These are phyloP conservation scores for Sugiyamaella novakii DNA, from an alignment of 1,139 yeast species.

Conservation along the genomic window DNA sequence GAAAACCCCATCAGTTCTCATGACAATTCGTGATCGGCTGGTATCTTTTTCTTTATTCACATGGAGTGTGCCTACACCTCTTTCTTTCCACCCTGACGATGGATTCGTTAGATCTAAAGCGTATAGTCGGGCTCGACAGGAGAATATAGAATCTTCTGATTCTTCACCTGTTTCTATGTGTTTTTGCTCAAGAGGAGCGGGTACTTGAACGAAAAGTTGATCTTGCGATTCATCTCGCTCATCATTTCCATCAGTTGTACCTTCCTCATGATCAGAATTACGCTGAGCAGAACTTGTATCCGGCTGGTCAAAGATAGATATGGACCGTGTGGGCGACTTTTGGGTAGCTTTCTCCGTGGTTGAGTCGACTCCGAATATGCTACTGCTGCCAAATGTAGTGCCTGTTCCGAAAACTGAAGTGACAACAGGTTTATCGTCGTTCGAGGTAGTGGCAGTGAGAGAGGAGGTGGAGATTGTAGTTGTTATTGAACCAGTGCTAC, in stretches of 20 bases:
- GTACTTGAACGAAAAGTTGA: constrained; percentile 34
- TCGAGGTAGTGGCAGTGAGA: neutral
- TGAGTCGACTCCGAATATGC: constrained; percentile 9
- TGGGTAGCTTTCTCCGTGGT: constrained; percentile 4
- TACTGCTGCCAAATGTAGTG: constrained; percentile 11
- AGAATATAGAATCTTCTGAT: constrained; percentile 68
- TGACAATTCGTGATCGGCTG: constrained; percentile 61
- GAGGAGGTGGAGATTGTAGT: neutral
- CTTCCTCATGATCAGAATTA: constrained; percentile 21
- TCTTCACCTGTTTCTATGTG: constrained; percentile 87
- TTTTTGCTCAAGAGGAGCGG: constrained; percentile 41
- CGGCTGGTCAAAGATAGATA: constrained; percentile 21
- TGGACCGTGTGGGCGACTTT: neutral
- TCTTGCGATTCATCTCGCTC: constrained; percentile 30
- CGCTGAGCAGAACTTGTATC: constrained; percentile 15
- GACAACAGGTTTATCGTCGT: neutral
- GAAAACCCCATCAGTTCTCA: constrained; percentile 88
- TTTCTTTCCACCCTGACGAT: constrained; percentile 88
- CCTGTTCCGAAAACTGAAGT: constrained; percentile 15
- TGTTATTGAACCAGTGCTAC: neutral
- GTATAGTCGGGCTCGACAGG: constrained; percentile 77
- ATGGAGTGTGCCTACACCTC: constrained; percentile 87
- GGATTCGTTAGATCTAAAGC: constrained; percentile 67
- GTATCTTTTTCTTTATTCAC: constrained; percentile 52
- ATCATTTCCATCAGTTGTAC: constrained; percentile 22